phyloP scores from a whole-genome alignment of 2,329 filamentous ascomycete genomes.

The Neofusicoccum laricinum region DNA sequence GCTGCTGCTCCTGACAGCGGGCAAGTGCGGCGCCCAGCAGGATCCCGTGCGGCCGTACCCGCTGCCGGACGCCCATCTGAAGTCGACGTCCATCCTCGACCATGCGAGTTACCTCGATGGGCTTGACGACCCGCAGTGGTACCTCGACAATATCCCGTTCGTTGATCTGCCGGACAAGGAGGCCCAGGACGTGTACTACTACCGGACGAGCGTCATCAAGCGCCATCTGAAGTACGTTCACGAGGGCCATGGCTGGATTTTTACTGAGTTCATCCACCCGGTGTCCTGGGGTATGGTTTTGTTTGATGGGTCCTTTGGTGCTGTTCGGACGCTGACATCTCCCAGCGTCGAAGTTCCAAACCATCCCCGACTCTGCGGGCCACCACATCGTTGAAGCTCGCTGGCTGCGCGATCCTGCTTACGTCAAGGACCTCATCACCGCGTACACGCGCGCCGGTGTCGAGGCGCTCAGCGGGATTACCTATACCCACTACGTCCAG shows the following conservation, averaged over 20 bases:
- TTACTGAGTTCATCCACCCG: constrained; percentile 45
- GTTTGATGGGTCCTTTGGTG: constrained; percentile 19
- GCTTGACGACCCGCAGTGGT: constrained; percentile 26
- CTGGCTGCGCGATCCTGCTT: constrained; percentile 41
- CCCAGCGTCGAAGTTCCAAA: constrained; percentile 24
- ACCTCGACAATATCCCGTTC: constrained; percentile 42
- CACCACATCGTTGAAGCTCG: constrained; percentile 29
- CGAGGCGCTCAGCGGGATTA: constrained; percentile 29
- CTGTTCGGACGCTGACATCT: no score
- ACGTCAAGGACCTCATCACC: constrained; percentile 40
- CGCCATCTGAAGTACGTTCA: constrained; percentile 41
- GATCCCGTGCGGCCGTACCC: background rate
- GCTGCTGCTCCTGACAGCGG: no score
- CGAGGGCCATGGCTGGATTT: constrained; percentile 41
- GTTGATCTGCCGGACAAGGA: constrained; percentile 43
- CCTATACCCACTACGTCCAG: constrained; percentile 40
- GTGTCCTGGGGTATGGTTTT: constrained; percentile 34
- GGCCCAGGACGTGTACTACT: constrained; percentile 48
- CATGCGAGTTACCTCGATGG: constrained; percentile 21
- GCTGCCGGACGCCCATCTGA: background rate
- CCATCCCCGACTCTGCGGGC: constrained; percentile 24
- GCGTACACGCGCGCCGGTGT: constrained; percentile 38
- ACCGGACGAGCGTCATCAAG: constrained; percentile 42
- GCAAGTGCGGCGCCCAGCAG: background rate
- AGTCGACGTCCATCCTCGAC: constrained; percentile 20